phyloP scores from a whole-genome alignment of 805 yeast genomes.

The Candida tibetensis region DNA sequence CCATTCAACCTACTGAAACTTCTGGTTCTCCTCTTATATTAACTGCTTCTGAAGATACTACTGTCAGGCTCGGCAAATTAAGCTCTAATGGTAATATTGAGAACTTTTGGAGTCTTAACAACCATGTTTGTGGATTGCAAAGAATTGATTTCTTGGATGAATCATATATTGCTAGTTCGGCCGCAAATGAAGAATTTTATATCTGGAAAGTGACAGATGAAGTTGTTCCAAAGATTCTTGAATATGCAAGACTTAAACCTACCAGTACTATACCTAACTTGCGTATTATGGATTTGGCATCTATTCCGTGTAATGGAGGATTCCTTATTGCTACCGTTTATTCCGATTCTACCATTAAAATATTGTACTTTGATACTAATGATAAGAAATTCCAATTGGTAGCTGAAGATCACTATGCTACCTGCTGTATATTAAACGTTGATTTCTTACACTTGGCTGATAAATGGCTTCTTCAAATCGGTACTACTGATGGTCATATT shows the following conservation, averaged over 20 bases:
- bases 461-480: slow-evolving; percentile 43
- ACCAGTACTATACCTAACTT: slow-evolving; percentile 67
- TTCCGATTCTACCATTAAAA: slow-evolving; percentile 75
- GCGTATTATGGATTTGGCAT: slow-evolving; percentile 83
- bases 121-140: slow-evolving; percentile 89
- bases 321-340: slow-evolving; percentile 67
- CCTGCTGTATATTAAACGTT: slow-evolving; percentile 74
- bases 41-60: slow-evolving; percentile 89
- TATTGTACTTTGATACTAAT: slow-evolving; percentile 52
- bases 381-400: slow-evolving; percentile 42
- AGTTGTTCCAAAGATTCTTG: slow-evolving; percentile 44
- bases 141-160: slow-evolving; percentile 59
- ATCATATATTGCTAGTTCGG: slow-evolving; percentile 47
- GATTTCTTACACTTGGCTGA: slow-evolving; percentile 37
- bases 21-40: slow-evolving; percentile 47
- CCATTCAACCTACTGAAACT: slow-evolving; percentile 40
- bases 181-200: slow-evolving; percentile 86
- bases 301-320: slow-evolving; percentile 41
- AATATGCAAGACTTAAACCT: slow-evolving; percentile 55
- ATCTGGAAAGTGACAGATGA: slow-evolving; percentile 63
- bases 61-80: slow-evolving; percentile 56
- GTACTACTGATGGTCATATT: slow-evolving; percentile 83
- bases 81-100: slow-evolving; percentile 39
- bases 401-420: slow-evolving; percentile 53
- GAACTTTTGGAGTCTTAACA: slow-evolving; percentile 61